Conservation (phyloP, 305 asterid genomes). For the Caryopteris hybrid region DNA sequence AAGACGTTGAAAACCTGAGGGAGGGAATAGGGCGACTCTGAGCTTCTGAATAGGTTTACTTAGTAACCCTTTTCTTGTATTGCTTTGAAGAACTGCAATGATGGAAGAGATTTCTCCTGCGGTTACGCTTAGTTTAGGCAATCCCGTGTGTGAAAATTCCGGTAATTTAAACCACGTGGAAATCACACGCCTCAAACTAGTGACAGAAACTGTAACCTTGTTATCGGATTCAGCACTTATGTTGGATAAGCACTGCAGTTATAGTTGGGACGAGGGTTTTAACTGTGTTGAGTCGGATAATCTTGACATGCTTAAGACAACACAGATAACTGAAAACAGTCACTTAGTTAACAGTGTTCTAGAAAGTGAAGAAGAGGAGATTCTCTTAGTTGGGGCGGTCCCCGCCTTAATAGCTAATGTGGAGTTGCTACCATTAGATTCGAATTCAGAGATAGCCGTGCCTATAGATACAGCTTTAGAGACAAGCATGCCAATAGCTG, state of each 20-base stretch:
- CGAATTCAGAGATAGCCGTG: slow-evolving; percentile 29
- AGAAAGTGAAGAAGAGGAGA: slow-evolving; percentile 42
- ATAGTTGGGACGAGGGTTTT: slow-evolving; percentile 21
- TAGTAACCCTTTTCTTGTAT: background rate
- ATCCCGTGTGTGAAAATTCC: slow-evolving; percentile 50
- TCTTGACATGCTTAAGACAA: slow-evolving; percentile 2
- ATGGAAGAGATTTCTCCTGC: slow-evolving; percentile 82
- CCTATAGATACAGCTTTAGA: slow-evolving; percentile 40
- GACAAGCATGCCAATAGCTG: slow-evolving; percentile 65
- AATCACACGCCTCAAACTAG: slow-evolving; percentile 59
- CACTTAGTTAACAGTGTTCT: slow-evolving; percentile 17
- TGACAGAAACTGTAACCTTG: slow-evolving; percentile 61
- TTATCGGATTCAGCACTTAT: slow-evolving; percentile 46
- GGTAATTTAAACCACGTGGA: slow-evolving; percentile 51
- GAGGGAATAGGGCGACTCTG: background rate
- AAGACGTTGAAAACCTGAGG: background rate
- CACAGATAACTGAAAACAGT: slow-evolving; percentile 14
- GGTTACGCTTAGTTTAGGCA: slow-evolving; percentile 59
- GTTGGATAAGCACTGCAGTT: background rate
- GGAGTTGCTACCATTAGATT: slow-evolving; percentile 49
- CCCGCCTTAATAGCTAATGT: slow-evolving; percentile 23
- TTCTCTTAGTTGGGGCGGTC: slow-evolving; percentile 38
- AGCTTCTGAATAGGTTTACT: background rate
- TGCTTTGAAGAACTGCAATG: slow-evolving; percentile 24
- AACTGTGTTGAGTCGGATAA: slow-evolving; percentile 16